Percentiles rank a stretch among this genome's conserved stretches.
Conservation (phyloP, 176 grass and related monocot genomes). For the Dendrocalamus sinicus region DNA sequence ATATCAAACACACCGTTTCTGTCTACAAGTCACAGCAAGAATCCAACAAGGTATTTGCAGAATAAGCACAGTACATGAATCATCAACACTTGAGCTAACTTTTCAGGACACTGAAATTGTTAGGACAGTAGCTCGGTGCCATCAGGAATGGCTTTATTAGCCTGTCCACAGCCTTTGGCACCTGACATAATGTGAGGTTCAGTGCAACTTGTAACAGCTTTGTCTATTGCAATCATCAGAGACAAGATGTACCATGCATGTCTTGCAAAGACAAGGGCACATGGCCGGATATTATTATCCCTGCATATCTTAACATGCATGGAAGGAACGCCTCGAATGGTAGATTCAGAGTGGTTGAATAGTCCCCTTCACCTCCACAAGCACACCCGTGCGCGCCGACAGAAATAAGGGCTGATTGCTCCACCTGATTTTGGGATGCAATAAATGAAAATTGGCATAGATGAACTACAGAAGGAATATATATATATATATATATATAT, state of each 20-base stretch:
- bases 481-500: too few relatives aligned
- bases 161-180: slow-evolving; percentile 17
- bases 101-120: not conserved
- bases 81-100: too few relatives aligned
- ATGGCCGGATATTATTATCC: slow-evolving; percentile 20
- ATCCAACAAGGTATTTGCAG: too few relatives aligned
- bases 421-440: not conserved
- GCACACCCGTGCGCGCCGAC: too few relatives aligned
- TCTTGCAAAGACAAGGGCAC: slow-evolving; percentile 26
- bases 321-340: not conserved
- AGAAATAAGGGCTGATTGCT: not conserved
- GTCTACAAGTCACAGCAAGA: too few relatives aligned
- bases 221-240: slow-evolving; percentile 32
- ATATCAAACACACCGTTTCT: too few relatives aligned
- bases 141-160: slow-evolving; percentile 31
- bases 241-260: slow-evolving; percentile 28
- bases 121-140: not conserved
- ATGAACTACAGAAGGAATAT: too few relatives aligned
- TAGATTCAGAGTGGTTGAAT: not conserved
- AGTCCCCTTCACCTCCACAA: not conserved
- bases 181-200: slow-evolving; percentile 18
- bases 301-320: slow-evolving; percentile 1
- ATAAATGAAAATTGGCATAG: not conserved
- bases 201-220: slow-evolving; percentile 23
- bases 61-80: too few relatives aligned